phyloP scores from a whole-genome alignment of 805 yeast species.

The Saturnispora silvae region DNA sequence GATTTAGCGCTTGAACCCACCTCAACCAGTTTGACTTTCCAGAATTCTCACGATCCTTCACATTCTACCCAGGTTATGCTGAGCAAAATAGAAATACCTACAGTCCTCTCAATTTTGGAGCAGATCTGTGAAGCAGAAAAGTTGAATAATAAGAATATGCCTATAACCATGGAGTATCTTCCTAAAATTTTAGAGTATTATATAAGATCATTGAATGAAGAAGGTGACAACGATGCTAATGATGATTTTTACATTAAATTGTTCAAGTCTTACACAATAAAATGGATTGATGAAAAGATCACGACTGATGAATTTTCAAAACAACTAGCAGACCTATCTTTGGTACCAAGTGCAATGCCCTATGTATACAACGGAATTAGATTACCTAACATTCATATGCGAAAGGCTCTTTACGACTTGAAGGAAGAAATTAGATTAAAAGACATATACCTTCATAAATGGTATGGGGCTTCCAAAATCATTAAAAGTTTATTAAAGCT shows the following conservation, averaged over 20 bases:
- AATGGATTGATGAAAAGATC: conserved; percentile 13
- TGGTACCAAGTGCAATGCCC: conserved; percentile 20
- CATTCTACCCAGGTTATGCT: neutral
- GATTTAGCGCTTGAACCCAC: neutral
- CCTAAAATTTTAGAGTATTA: conserved; percentile 20
- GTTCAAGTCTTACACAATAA: conserved; percentile 14
- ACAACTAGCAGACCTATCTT: conserved; percentile 17
- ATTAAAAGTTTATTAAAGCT: neutral
- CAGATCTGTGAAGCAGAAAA: conserved; percentile 5
- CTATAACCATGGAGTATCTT: conserved; percentile 17
- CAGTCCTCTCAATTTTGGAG: neutral
- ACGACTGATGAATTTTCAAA: conserved; percentile 13
- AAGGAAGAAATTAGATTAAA: conserved; percentile 15
- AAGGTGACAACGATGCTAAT: conserved; percentile 9
- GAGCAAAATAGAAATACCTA: conserved; percentile 1
- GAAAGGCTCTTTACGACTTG: conserved; percentile 18
- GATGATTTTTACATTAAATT: conserved; percentile 17
- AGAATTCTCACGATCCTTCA: neutral
- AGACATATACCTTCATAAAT: conserved; percentile 13
- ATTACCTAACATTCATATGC: conserved; percentile 20
- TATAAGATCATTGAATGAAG: conserved; percentile 13
- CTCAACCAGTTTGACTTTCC: neutral
- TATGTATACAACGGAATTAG: conserved; percentile 11
- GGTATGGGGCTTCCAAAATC: conserved; percentile 9
- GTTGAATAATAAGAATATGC: conserved; percentile 4